These are phyloP conservation scores for Saksenaea oblongispora DNA, from an alignment of 371 early-diverging fungal species.

Conservation along the genomic window DNA sequence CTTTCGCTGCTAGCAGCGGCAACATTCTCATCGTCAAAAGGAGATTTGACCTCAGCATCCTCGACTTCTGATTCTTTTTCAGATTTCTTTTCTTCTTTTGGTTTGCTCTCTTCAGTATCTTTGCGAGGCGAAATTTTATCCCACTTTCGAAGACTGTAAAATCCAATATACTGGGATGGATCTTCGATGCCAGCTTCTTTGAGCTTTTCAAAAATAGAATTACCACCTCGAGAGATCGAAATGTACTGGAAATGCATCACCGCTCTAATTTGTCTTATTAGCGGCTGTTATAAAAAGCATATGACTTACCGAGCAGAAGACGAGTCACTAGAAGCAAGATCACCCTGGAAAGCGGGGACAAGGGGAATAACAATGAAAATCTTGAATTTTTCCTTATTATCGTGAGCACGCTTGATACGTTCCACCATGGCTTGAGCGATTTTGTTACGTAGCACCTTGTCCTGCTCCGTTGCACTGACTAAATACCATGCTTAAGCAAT, in stretches of 20 bases:
- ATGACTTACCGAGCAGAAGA: constrained; percentile 60
- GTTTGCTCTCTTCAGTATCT: constrained; percentile 2
- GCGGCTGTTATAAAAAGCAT: neutral
- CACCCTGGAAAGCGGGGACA: constrained; percentile 90
- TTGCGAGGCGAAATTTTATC: constrained; percentile 49
- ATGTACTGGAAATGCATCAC: constrained; percentile 87
- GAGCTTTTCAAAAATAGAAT: constrained; percentile 69
- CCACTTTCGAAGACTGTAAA: constrained; percentile 77
- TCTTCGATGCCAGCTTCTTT: constrained; percentile 62
- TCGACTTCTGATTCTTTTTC: neutral
- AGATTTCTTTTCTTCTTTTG: constrained; percentile 1
- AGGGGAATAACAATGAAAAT: constrained; percentile 89
- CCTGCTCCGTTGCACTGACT: constrained; percentile 47
- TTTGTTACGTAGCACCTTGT: constrained; percentile 45
- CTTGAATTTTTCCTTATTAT: constrained; percentile 67
- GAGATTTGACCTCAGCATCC: neutral
- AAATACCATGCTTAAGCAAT: neutral
- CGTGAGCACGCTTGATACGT: constrained; percentile 78
- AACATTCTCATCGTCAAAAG: constrained; percentile 8
- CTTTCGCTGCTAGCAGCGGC: neutral
- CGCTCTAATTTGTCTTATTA: constrained; percentile 16
- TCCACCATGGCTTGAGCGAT: constrained; percentile 71
- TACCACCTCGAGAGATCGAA: constrained; percentile 79
- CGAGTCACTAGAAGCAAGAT: constrained; percentile 73
- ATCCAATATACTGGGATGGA: constrained; percentile 73